These are phyloP conservation scores for Wickerhamomyces chambardii DNA, from an alignment of 805 yeast species.

Conservation along the genomic window DNA sequence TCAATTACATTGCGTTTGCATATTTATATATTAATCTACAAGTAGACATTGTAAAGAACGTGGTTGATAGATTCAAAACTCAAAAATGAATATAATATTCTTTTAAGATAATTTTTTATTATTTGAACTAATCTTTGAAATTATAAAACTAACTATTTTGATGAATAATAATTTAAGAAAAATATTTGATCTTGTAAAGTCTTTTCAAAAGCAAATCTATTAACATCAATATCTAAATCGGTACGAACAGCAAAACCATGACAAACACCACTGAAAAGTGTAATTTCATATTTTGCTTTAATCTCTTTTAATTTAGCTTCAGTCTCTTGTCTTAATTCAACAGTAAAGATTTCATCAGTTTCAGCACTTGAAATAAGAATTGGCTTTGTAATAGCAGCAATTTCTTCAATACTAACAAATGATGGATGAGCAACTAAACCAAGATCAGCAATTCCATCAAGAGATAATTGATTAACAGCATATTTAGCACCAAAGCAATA, in stretches of 20 bases:
- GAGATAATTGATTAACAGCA: slow-evolving; percentile 41
- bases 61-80: too few species aligned
- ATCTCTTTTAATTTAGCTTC: slow-evolving; percentile 48
- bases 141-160: neutral
- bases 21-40: too few species aligned
- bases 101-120: too few species aligned
- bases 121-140: too few species aligned
- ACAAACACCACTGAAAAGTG: slow-evolving; percentile 48
- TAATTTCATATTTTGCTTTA: slow-evolving; percentile 48
- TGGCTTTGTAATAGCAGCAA: slow-evolving; percentile 42
- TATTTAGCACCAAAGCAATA: slow-evolving; percentile 83
- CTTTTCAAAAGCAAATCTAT: slow-evolving; percentile 61
- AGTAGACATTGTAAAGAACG: too few species aligned
- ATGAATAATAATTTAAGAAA: slow-evolving; percentile 11
- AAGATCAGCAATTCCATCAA: slow-evolving; percentile 32
- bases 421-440: slow-evolving; percentile 87
- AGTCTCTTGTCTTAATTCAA: slow-evolving; percentile 53
- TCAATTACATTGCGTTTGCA: too few species aligned
- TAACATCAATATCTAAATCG: slow-evolving; percentile 43
- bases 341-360: slow-evolving; percentile 51
- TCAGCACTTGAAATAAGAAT: slow-evolving; percentile 70
- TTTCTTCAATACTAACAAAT: slow-evolving; percentile 54
- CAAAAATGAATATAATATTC: too few species aligned
- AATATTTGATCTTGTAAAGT: slow-evolving; percentile 32
- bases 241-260: slow-evolving; percentile 86